phyloP scores from a whole-genome alignment of 257 asterid species.

The Primulina tabacum region DNA sequence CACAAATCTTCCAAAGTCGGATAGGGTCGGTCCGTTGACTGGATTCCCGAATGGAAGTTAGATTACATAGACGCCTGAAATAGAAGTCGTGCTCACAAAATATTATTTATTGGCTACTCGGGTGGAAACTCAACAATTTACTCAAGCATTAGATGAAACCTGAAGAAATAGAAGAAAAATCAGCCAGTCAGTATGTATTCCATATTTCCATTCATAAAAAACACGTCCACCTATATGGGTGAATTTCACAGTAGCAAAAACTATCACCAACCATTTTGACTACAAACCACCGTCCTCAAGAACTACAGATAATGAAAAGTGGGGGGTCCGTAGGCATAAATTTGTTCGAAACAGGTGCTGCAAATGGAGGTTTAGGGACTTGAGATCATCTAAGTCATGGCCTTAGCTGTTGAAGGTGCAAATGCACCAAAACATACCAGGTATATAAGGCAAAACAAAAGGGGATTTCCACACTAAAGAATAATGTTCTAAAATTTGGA shows the following conservation, averaged over 20 bases:
- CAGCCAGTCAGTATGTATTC: background rate
- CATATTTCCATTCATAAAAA: background rate
- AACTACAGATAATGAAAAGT: no score
- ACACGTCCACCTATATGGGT: no score
- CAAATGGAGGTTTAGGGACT: background rate
- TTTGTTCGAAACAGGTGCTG: no score
- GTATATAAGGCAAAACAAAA: background rate
- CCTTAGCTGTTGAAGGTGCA: background rate
- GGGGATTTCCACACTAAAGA: background rate
- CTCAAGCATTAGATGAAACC: background rate
- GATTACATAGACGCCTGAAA: background rate
- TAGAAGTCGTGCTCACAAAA: background rate
- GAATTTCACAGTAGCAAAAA: no score
- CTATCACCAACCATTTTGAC: background rate
- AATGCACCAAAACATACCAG: background rate
- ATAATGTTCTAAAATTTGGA: background rate
- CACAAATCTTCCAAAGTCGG: background rate
- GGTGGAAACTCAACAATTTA: background rate
- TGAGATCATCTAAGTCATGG: background rate
- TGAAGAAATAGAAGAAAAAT: background rate
- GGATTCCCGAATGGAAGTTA: background rate
- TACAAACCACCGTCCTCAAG: background rate
- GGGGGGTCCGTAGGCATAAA: no score
- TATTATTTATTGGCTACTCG: background rate
- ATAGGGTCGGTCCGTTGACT: background rate